Conservation (phyloP, 805 yeast species). For the Schizosaccharomyces pombe region DNA sequence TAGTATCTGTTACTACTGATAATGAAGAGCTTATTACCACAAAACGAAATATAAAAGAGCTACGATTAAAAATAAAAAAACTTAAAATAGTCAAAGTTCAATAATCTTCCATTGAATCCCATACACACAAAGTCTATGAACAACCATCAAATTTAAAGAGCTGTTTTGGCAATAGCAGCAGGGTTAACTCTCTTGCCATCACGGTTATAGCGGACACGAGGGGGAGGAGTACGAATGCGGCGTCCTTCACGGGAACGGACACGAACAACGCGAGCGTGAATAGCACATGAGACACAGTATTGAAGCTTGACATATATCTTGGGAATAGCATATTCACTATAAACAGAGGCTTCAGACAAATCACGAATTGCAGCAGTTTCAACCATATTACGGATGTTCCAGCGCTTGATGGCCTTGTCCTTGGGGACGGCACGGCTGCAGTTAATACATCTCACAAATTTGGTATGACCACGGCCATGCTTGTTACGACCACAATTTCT, state of each 20-base stretch:
- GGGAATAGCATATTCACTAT: slow-evolving; percentile 97
- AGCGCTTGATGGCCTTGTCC: slow-evolving; percentile 99
- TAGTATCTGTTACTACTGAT: too few relatives aligned
- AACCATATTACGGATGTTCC: slow-evolving; percentile 80
- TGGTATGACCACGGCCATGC: slow-evolving; percentile 99
- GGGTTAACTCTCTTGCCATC: slow-evolving; percentile 60
- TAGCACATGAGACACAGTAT: slow-evolving; percentile 99
- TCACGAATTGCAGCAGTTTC: slow-evolving; percentile 90
- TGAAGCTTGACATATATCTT: slow-evolving; percentile 98
- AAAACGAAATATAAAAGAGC: too few relatives aligned
- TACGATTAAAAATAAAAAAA: too few relatives aligned
- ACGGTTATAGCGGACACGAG: slow-evolving; percentile 91
- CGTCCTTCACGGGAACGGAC: slow-evolving; percentile 98
- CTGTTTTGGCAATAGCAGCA: background rate
- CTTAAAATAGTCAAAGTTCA: too few relatives aligned
- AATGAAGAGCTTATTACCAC: too few relatives aligned
- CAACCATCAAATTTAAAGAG: background rate
- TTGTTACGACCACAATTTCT: slow-evolving; percentile 99
- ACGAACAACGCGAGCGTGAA: slow-evolving; percentile 98
- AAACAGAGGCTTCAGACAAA: slow-evolving; percentile 96
- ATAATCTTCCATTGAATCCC: too few relatives aligned
- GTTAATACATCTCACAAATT: slow-evolving; percentile 98
- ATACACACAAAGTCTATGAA: too few relatives aligned
- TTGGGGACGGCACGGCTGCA: slow-evolving; percentile 98
- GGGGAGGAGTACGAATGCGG: slow-evolving; percentile 97